Evolutionary conservation across 2,329 filamentous ascomycete species (phyloP).

Genomic region (Neopestalotiopsis sp.): DNA sequence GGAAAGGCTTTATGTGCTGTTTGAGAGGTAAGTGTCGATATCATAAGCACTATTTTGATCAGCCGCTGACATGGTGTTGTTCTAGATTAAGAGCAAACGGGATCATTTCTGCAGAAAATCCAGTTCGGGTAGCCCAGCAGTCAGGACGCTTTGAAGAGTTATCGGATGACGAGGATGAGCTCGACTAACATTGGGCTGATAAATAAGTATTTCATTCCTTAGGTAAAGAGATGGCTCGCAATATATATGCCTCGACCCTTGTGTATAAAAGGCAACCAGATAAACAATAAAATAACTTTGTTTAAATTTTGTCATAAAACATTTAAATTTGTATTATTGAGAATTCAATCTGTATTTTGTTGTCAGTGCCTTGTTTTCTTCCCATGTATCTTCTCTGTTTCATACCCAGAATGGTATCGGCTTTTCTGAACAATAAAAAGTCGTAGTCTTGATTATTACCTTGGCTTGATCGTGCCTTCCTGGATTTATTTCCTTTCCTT

Average conservation of each 20-base stretch:
- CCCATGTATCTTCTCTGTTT: no score
- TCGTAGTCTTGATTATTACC: not conserved
- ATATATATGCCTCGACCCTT: no score
- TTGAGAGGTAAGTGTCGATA: slow-evolving; percentile 72
- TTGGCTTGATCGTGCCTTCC: not conserved
- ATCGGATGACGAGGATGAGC: slow-evolving; percentile 37
- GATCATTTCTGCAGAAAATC: slow-evolving; percentile 72
- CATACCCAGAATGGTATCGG: no score
- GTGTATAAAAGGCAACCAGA: no score
- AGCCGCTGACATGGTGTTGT: not conserved
- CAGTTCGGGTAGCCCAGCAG: slow-evolving; percentile 66
- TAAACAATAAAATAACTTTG: no score
- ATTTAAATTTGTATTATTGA: no score
- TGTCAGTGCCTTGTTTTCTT: no score
- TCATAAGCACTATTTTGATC: not conserved
- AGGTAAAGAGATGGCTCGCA: no score
- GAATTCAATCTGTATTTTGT: no score
- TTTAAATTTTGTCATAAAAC: no score
- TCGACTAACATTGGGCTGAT: slow-evolving; percentile 25
- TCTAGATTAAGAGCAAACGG: slow-evolving; percentile 47
- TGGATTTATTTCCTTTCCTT: not conserved
- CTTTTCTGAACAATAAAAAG: no score
- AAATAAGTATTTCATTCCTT: not conserved
- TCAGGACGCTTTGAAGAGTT: slow-evolving; percentile 71
- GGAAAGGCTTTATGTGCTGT: slow-evolving; percentile 86